These are phyloP conservation scores for Solanum tarapatanum DNA, from an alignment of 257 asterid genomes.

Conservation along the genomic window DNA sequence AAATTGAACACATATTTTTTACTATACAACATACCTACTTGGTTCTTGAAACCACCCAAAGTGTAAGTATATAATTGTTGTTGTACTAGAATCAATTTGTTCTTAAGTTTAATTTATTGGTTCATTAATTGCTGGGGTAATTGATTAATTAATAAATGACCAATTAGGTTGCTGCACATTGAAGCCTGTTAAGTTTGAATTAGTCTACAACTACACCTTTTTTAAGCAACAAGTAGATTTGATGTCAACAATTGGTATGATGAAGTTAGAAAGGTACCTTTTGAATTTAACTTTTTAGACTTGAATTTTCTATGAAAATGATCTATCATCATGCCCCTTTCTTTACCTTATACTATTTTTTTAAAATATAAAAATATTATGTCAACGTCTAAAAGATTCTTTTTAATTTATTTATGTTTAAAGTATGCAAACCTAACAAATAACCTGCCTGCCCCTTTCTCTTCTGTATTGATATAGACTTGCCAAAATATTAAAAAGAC, in stretches of 20 bases:
- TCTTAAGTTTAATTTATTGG: neutral
- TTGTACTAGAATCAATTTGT: neutral
- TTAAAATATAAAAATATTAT: neutral
- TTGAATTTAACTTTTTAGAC: constrained; percentile 2
- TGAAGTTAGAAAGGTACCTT: constrained; percentile 10
- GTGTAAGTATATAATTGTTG: neutral
- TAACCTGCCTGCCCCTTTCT: constrained; percentile 51
- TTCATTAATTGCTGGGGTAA: neutral
- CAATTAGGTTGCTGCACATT: neutral
- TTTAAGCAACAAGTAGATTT: neutral
- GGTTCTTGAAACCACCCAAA: neutral
- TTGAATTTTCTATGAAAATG: neutral
- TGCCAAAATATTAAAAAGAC: constrained; percentile 5
- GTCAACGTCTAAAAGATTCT: constrained; percentile 40
- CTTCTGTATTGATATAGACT: constrained; percentile 27
- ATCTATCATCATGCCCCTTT: neutral
- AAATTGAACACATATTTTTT: neutral
- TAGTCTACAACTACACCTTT: constrained; percentile 7
- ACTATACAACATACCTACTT: neutral
- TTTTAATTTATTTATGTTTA: constrained; percentile 1
- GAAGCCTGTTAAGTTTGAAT: constrained; percentile 33
- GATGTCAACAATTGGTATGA: neutral
- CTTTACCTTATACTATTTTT: neutral
- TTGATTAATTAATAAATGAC: neutral
- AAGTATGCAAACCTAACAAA: constrained; percentile 31